These are phyloP conservation scores for Protoeuglena noctilucae DNA, from an alignment of 139 green algal genomes.

Conservation along the genomic window DNA sequence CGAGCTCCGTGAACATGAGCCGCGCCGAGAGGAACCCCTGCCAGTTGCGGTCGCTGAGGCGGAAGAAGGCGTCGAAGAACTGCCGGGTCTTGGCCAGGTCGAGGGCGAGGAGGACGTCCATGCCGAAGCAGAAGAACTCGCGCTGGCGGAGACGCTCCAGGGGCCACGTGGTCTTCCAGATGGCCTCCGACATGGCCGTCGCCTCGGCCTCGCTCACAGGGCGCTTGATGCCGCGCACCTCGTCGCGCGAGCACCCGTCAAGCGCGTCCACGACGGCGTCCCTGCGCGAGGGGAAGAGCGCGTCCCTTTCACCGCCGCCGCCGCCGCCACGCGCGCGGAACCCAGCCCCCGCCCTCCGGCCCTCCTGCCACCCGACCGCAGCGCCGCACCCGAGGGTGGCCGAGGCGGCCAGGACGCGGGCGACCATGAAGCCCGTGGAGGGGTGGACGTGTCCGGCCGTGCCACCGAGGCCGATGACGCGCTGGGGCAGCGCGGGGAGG, in stretches of 20 bases:
- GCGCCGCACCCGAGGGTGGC: constrained; percentile 49
- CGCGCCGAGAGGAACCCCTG: constrained; percentile 86
- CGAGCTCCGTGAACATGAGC: constrained; percentile 57
- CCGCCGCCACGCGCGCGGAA: neutral
- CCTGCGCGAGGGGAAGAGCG: neutral
- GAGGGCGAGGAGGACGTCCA: constrained; percentile 79
- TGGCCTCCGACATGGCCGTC: constrained; percentile 31
- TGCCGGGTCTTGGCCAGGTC: constrained; percentile 65
- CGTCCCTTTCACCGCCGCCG: too few species aligned
- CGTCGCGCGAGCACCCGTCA: constrained; percentile 24
- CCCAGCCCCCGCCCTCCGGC: neutral
- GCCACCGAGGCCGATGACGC: constrained; percentile 84
- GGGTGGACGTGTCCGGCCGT: constrained; percentile 91
- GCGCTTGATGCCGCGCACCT: constrained; percentile 7
- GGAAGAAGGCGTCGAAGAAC: constrained; percentile 96
- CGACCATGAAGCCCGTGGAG: constrained; percentile 91
- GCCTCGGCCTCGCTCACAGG: neutral
- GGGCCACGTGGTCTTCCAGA: constrained; percentile 80
- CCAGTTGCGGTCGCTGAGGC: constrained; percentile 74
- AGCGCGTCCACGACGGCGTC: constrained; percentile 62
- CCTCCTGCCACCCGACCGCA: constrained; percentile 1
- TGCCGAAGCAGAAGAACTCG: constrained; percentile 90
- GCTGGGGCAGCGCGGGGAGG: constrained; percentile 81
- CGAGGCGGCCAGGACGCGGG: constrained; percentile 61
- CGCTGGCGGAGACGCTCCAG: constrained; percentile 70